phyloP scores from a whole-genome alignment of 2,329 filamentous ascomycete species.

The Cryphonectria nitschkei region DNA sequence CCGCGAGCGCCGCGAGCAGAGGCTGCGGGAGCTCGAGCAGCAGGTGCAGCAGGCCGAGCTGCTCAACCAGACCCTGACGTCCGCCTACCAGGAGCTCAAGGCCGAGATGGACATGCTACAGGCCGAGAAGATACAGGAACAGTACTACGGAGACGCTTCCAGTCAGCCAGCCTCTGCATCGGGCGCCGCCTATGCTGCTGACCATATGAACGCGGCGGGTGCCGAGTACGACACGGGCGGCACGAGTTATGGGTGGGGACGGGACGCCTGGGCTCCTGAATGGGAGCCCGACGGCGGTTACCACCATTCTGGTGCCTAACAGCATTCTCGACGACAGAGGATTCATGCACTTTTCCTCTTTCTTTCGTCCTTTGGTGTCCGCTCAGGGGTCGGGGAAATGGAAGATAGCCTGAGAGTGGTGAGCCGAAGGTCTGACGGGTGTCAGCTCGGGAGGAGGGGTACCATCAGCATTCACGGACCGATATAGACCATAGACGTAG shows the following conservation, averaged over 20 bases:
- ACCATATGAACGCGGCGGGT: background rate
- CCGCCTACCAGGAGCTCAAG: conserved; percentile 26
- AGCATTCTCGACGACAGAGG: no score
- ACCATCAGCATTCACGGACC: background rate
- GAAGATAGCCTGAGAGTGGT: background rate
- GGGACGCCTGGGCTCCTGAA: conserved; percentile 10
- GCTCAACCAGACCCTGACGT: conserved; percentile 28
- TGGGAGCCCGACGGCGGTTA: conserved; percentile 11
- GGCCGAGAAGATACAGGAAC: conserved; percentile 25
- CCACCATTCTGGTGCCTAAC: background rate
- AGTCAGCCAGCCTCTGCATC: conserved; percentile 5
- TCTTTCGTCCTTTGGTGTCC: background rate
- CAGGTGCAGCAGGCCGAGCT: conserved; percentile 27
- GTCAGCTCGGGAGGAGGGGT: background rate
- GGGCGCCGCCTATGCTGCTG: conserved; percentile 2
- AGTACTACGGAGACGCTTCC: conserved; percentile 19
- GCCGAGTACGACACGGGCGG: background rate
- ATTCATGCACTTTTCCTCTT: background rate
- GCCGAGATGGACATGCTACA: conserved; percentile 26
- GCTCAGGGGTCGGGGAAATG: background rate
- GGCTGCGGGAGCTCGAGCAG: conserved; percentile 24
- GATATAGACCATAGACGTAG: background rate
- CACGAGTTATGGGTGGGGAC: conserved; percentile 12
- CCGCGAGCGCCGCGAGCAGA: conserved; percentile 24
- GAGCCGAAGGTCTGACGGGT: background rate